Conservation (phyloP, 2,329 filamentous ascomycete genomes). For the Exophiala calicioides region DNA sequence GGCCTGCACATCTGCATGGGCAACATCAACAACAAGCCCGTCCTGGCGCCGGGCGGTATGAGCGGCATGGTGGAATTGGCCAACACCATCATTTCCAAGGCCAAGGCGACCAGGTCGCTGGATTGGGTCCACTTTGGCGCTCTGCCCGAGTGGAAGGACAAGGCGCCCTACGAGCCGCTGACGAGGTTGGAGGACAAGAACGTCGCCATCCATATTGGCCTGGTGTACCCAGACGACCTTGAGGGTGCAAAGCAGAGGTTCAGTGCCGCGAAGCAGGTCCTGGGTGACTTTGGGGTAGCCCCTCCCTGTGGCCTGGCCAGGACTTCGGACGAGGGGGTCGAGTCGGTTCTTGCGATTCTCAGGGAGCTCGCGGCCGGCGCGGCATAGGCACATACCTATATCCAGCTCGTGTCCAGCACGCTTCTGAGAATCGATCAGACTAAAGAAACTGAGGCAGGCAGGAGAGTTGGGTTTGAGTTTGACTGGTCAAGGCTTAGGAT, state of each 20-base stretch:
- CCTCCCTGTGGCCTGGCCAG: conserved; percentile 7
- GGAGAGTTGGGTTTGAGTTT: no score
- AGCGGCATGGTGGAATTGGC: conserved; percentile 6
- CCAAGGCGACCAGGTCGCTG: background rate
- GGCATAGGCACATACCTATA: no score
- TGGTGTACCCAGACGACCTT: conserved; percentile 8
- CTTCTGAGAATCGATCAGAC: no score
- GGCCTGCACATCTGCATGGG: conserved; percentile 13
- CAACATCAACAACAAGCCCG: conserved; percentile 14
- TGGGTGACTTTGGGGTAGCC: conserved; percentile 4
- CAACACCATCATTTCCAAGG: conserved; percentile 6
- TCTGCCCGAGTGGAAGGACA: conserved; percentile 12
- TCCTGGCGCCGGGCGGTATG: conserved; percentile 10
- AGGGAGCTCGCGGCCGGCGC: conserved; percentile 2
- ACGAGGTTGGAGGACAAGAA: conserved; percentile 2
- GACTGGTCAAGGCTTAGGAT: no score
- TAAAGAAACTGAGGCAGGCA: no score
- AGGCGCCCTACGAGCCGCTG: background rate
- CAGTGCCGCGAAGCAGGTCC: background rate
- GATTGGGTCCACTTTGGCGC: conserved; percentile 10
- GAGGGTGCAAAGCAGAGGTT: conserved; percentile 6
- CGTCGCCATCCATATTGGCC: conserved; percentile 4
- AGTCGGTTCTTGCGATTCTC: conserved; percentile 7
- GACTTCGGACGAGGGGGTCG: conserved; percentile 6
- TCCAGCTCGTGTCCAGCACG: no score